Base-by-base conservation (phyloP, 2,329 filamentous ascomycete genomes). In the Hirsutella thompsonii region DNA sequence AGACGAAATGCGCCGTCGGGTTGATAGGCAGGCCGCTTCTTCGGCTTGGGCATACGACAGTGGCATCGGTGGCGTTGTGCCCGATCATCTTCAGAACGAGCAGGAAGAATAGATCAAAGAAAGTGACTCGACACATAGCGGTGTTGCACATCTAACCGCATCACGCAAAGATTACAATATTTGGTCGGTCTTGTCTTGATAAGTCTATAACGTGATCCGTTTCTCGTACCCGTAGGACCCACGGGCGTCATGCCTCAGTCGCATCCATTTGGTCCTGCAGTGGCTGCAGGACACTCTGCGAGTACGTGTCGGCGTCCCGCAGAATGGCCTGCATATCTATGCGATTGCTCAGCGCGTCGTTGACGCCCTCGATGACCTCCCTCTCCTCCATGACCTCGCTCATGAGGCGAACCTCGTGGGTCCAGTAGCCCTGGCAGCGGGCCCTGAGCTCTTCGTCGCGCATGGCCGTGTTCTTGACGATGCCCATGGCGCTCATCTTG, bases 401-500 rank as follows among this genome's bases (percentile, higher is more conserved):
- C 73, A 83, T 86, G 23, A 86, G 59, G 39, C 73, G 67, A 6
- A 77, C 81, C 64, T 95, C 86, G 36, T 81, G 80, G 9, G 69
- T 65, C 90, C 90, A 96, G 62, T 95, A 95, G 14, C 68, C 71
- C 49, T 81, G 74, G 38, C 74, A 72, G 43, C 73, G 72, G 2
- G 61, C 68, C 44, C 88, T 76, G 58, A 95, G 63, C 35, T 72
- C 73, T 46, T 76, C 70, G 61, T 95, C 85, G 42, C 89, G 67
- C 42, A 82, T 68, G 14, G 84, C 73, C 3, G 86, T 85, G 64
- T 95, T 95, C 56, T 82, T 76, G 36, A 94, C 65, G 43, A 94
- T 78, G 8, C 78, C 83, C 30, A 84, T 64, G 1, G 83, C 84
- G 49, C 74, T 79, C 45, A 94, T 58, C 57, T 81, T 87, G 41